Evolutionary conservation across 495 filamentous ascomycete species (phyloP), one percentile per base, ranked within the genome.

Genomic region (Podospora fimiseda): DNA sequence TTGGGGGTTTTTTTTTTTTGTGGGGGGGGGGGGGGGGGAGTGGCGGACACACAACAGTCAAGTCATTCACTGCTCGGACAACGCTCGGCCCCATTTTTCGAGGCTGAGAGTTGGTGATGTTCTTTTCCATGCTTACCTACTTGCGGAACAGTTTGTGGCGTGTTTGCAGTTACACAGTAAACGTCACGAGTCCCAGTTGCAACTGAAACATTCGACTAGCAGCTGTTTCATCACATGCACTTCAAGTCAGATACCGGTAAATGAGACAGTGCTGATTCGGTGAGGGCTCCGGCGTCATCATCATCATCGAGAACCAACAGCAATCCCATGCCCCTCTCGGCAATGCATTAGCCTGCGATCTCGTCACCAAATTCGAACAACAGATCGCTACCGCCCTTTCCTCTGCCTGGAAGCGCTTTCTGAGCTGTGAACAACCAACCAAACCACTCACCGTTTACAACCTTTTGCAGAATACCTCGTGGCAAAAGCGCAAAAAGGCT

Each of bases 401-500:
- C 8, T 8, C 33, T 37, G 33, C 7, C 33, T 37, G 33, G 33
- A n/a, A n/a, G n/a, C n/a, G n/a, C n/a, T n/a, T n/a, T n/a, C n/a
- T n/a, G n/a, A n/a, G n/a, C n/a, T n/a, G n/a, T n/a, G n/a, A n/a
- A n/a, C n/a, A n/a, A n/a, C n/a, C n/a, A n/a, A n/a, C n/a, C n/a
- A n/a, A n/a, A 33, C 27, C 27, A 33, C 27, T 5, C 11, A 33
- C 27, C 11, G 27, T 33, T 11, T 33, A 15, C 44, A 47, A n/a
- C n/a, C n/a, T n/a, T n/a, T n/a, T n/a, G n/a, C n/a, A n/a, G n/a
- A 14, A 22, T 22, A 23, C 22, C 44, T 24, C 44, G 44, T 33
- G 44, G 22, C 44, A 47, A 47, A 47, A n/a, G n/a, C n/a, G n/a
- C n/a, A n/a, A n/a, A n/a, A n/a, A 47, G 44, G 5, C 16, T 15